Evolutionary conservation across 768 basidiomycete genomes (phyloP).

Genomic region (Lactarius hatsudake): DNA sequence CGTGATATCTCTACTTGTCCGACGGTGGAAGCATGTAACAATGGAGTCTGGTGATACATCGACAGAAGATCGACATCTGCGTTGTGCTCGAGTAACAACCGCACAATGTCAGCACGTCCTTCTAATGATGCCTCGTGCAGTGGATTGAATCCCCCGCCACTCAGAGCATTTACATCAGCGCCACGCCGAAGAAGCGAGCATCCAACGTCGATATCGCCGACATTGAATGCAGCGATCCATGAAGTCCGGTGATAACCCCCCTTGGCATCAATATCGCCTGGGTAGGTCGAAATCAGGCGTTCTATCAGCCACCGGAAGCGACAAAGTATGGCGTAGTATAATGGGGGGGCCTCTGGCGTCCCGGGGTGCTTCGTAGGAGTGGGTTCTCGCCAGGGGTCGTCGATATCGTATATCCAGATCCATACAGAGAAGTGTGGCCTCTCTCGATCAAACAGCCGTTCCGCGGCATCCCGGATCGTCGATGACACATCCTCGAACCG

Average conservation of each 20-base stretch:
- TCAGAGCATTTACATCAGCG: neutral
- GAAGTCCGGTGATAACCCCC: neutral
- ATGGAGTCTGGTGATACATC: too few relatives aligned
- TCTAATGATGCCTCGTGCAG: neutral
- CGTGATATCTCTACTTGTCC: too few relatives aligned
- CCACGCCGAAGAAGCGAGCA: neutral
- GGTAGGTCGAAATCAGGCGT: neutral
- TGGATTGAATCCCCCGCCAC: neutral
- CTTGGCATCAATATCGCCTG: neutral
- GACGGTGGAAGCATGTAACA: too few relatives aligned
- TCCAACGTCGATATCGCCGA: neutral
- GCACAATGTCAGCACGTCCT: neutral
- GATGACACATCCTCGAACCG: neutral
- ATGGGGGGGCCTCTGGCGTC: neutral
- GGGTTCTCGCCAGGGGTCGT: neutral
- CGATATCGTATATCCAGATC: constrained; percentile 3
- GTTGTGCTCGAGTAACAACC: constrained; percentile 2
- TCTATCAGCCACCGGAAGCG: neutral
- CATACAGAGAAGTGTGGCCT: neutral
- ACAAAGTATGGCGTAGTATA: neutral
- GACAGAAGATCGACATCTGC: neutral
- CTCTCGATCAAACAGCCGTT: neutral
- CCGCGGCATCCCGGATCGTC: neutral
- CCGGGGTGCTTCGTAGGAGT: neutral
- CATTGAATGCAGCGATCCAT: neutral